A percentile compares a stretch with the other conserved stretches of the same genome.
Evolutionary conservation across 192 early-diverging fungal genomes (phyloP).

Genomic region (Backusella parvicylindrica): DNA sequence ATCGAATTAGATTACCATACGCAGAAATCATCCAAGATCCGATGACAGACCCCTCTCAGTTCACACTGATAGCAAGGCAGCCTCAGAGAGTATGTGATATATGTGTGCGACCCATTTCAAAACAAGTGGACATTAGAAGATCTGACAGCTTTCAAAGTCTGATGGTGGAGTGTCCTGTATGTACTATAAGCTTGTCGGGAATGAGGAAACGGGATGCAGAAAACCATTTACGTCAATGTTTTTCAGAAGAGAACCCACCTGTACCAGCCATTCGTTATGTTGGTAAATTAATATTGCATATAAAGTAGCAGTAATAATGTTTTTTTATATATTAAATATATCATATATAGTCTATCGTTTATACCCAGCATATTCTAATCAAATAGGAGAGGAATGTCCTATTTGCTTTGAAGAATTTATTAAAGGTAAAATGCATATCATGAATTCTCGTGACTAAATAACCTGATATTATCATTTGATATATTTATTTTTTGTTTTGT

Average conservation of each 20-base stretch:
- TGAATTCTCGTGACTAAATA: not conserved
- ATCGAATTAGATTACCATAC: conserved; percentile 49
- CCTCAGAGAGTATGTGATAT: conserved; percentile 23
- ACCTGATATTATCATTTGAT: not conserved
- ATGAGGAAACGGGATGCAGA: conserved; percentile 44
- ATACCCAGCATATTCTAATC: conserved; percentile 37
- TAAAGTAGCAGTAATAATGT: not conserved
- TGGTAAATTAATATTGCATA: conserved; percentile 39
- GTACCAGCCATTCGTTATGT: conserved; percentile 61
- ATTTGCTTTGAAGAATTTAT: conserved; percentile 92
- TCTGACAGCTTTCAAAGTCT: conserved; percentile 48
- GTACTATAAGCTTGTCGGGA: conserved; percentile 40
- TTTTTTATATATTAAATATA: not conserved
- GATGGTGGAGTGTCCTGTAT: conserved; percentile 76
- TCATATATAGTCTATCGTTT: not conserved
- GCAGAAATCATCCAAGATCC: conserved; percentile 46
- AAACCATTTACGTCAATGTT: conserved; percentile 60
- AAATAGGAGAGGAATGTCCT: conserved; percentile 74
- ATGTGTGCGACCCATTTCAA: conserved; percentile 15
- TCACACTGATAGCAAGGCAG: conserved; percentile 12
- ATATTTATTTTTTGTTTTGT: not conserved
- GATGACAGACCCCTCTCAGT: conserved; percentile 10
- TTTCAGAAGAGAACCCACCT: conserved; percentile 43
- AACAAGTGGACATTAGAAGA: conserved; percentile 5
- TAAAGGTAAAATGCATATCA: conserved; percentile 38